Evolutionary conservation across 257 asterid genomes (phyloP).

Genomic region (Rauvolfia tetraphylla): DNA sequence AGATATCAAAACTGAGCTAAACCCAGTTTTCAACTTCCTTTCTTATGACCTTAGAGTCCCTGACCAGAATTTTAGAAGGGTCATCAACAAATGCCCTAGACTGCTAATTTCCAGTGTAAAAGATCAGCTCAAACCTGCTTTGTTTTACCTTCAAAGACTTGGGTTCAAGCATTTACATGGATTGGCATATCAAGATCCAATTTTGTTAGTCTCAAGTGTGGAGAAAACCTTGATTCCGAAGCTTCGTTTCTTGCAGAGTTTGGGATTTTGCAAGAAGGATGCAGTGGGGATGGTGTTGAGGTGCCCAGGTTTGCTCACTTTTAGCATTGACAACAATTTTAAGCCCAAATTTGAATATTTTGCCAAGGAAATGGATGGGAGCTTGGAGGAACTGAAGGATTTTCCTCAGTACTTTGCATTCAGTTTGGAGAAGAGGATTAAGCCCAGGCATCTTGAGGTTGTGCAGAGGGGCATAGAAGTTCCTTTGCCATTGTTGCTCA

Average conservation of each 20-base stretch:
- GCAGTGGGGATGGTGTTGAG: conserved; percentile 69
- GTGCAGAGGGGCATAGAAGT: conserved; percentile 43
- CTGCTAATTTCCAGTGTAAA: conserved; percentile 54
- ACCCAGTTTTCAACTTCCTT: conserved; percentile 68
- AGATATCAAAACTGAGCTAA: conserved; percentile 49
- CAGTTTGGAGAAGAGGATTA: conserved; percentile 83
- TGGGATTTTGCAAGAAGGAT: conserved; percentile 57
- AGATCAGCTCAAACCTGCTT: conserved; percentile 79
- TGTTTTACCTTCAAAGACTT: conserved; percentile 63
- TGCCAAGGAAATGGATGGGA: conserved; percentile 51
- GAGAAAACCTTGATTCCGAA: conserved; percentile 77
- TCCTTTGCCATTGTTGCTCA: conserved; percentile 65
- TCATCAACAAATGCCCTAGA: conserved; percentile 78
- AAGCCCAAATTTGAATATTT: conserved; percentile 79
- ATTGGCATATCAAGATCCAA: conserved; percentile 63
- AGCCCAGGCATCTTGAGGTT: conserved; percentile 54
- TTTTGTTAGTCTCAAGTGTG: conserved; percentile 72
- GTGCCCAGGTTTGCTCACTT: conserved; percentile 76
- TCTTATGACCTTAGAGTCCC: conserved; percentile 61
- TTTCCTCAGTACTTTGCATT: conserved; percentile 87
- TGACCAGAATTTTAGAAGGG: conserved; percentile 48
- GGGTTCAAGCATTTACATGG: conserved; percentile 59
- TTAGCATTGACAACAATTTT: conserved; percentile 75
- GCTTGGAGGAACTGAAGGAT: conserved; percentile 51
- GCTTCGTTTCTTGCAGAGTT: conserved; percentile 43